Percentiles rank a stretch among this genome's conserved stretches.
Evolutionary conservation across 306 rosid species (phyloP).

Genomic region (Parietaria judaica): DNA sequence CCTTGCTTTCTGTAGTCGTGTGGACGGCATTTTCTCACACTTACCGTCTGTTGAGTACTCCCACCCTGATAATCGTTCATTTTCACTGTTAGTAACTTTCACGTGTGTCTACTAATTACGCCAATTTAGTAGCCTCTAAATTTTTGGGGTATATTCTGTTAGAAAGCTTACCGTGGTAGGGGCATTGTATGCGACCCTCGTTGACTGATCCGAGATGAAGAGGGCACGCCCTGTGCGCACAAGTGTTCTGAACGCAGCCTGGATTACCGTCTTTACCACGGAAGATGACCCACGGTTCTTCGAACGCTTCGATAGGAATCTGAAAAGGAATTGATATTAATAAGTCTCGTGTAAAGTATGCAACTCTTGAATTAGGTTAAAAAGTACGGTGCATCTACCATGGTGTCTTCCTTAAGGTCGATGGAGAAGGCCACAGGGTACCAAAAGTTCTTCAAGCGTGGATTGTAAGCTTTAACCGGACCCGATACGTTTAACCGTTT

Average conservation of each 20-base stretch:
- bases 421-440: slow-evolving; percentile 83
- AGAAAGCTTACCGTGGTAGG: slow-evolving; percentile 75
- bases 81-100: background rate
- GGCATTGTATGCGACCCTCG: slow-evolving; percentile 89
- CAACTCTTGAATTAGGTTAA: slow-evolving; percentile 2
- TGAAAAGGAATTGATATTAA: slow-evolving; percentile 35
- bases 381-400: slow-evolving; percentile 36
- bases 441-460: slow-evolving; percentile 91
- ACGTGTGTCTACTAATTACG: no score
- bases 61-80: slow-evolving; percentile 68
- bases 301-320: slow-evolving; percentile 88
- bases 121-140: no score
- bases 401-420: slow-evolving; percentile 71
- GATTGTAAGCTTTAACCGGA: slow-evolving; percentile 81
- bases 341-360: slow-evolving; percentile 12
- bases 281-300: slow-evolving; percentile 91
- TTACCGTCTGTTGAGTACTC: slow-evolving; percentile 88
- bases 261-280: slow-evolving; percentile 90
- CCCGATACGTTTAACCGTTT: slow-evolving; percentile 82
- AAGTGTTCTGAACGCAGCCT: slow-evolving; percentile 91
- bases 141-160: background rate
- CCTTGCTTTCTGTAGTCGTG: slow-evolving; percentile 49
- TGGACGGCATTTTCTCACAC: slow-evolving; percentile 98
- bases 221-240: slow-evolving; percentile 99
- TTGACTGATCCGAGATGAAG: slow-evolving; percentile 87